Percentiles rank a stretch among this genome's conserved stretches.
Conservation (phyloP, 441 rosid genomes). For the Bruguiera hainesii region DNA sequence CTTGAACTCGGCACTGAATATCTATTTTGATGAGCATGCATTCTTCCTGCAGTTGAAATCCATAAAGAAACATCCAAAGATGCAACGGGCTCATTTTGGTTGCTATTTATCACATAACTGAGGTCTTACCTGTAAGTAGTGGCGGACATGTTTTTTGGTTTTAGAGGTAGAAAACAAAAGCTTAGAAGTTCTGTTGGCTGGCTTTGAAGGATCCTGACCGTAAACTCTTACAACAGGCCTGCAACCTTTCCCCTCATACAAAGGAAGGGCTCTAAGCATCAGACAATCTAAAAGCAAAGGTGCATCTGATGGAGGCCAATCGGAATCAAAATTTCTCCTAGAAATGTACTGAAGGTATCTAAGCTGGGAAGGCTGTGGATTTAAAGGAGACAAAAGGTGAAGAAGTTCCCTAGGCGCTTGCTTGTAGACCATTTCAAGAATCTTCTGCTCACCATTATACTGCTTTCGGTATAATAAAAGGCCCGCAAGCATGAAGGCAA, state of each 20-base stretch:
- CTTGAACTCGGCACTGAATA: constrained; percentile 75
- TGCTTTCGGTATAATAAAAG: constrained; percentile 76
- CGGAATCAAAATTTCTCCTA: constrained; percentile 74
- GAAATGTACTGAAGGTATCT: constrained; percentile 97
- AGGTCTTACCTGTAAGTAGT: constrained; percentile 54
- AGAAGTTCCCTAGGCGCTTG: constrained; percentile 93
- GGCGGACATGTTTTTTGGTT: constrained; percentile 54
- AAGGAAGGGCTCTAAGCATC: constrained; percentile 74
- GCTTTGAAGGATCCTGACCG: constrained; percentile 75
- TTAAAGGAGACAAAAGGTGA: constrained; percentile 65
- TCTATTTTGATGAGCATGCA: constrained; percentile 68
- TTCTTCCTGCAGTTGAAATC: constrained; percentile 62
- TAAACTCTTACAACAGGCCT: constrained; percentile 77
- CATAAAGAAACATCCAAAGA: constrained; percentile 28
- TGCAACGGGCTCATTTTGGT: constrained; percentile 15
- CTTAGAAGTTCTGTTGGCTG: constrained; percentile 72
- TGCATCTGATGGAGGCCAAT: constrained; percentile 89
- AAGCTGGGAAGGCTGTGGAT: constrained; percentile 86
- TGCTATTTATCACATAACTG: constrained; percentile 18
- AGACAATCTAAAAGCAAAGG: constrained; percentile 80
- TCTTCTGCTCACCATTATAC: constrained; percentile 89
- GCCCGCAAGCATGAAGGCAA: constrained; percentile 92
- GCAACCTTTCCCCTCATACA: constrained; percentile 59
- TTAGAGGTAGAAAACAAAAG: constrained; percentile 73
- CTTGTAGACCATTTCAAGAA: constrained; percentile 92